These are phyloP conservation scores for Acacia crassicarpa DNA, from an alignment of 306 rosid species.

Conservation along the genomic window DNA sequence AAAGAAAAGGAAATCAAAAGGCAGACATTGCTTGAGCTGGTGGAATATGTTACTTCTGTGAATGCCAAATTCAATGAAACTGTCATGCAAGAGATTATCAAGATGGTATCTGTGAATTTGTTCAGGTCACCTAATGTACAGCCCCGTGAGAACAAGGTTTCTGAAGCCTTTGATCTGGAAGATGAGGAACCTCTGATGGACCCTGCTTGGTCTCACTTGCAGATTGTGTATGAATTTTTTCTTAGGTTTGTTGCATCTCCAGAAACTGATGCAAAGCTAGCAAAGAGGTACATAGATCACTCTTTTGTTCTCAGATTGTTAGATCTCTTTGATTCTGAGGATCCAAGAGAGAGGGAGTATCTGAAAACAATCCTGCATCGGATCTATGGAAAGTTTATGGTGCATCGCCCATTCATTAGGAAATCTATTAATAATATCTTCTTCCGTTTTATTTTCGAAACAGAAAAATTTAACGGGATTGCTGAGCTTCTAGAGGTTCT, in stretches of 20 bases:
- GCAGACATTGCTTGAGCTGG: constrained; percentile 69
- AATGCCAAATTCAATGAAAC: constrained; percentile 55
- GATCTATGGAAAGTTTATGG: constrained; percentile 63
- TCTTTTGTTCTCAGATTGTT: constrained; percentile 69
- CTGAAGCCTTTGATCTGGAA: constrained; percentile 54
- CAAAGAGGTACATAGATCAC: constrained; percentile 66
- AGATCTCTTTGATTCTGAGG: constrained; percentile 68
- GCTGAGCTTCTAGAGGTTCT: constrained; percentile 70
- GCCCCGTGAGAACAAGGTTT: constrained; percentile 53
- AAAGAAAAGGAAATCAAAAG: constrained; percentile 68
- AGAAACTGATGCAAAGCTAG: constrained; percentile 59
- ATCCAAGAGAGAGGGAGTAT: constrained; percentile 68
- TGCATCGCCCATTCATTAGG: constrained; percentile 69
- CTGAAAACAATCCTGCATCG: constrained; percentile 66
- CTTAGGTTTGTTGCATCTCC: constrained; percentile 66
- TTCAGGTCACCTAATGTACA: constrained; percentile 52
- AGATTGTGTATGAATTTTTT: constrained; percentile 58
- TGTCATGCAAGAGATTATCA: constrained; percentile 49
- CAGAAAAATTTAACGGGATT: constrained; percentile 64
- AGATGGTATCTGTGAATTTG: constrained; percentile 60
- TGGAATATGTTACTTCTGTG: constrained; percentile 60
- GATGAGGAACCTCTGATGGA: constrained; percentile 66
- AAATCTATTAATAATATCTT: constrained; percentile 65
- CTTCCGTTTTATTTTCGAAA: constrained; percentile 58
- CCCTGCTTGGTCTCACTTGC: constrained; percentile 72